Evolutionary conservation across 208 protist species (phyloP).

Genomic region (Acanthamoeba castellanii): DNA sequence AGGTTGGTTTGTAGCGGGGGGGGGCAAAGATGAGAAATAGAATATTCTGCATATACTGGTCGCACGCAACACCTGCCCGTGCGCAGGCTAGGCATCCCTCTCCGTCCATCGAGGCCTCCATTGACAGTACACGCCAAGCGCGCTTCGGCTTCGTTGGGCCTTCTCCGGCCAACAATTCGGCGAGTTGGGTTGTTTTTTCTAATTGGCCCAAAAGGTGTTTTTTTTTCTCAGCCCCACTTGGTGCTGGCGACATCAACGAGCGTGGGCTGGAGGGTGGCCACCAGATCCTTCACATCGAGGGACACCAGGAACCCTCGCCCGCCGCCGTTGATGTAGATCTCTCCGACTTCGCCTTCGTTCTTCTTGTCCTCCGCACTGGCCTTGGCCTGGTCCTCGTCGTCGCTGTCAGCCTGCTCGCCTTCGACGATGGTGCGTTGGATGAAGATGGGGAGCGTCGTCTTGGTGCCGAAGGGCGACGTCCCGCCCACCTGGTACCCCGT

Average conservation of each 20-base stretch:
- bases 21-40: too few relatives aligned
- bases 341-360: neutral
- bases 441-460: neutral
- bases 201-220: too few relatives aligned
- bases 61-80: neutral
- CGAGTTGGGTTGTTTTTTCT: too few relatives aligned
- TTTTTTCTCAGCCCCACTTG: neutral
- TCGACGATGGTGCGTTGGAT: conserved; percentile 37
- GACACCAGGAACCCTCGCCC: conserved; percentile 22
- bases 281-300: neutral
- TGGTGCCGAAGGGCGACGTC: conserved; percentile 28
- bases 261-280: neutral
- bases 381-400: neutral
- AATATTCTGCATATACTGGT: neutral
- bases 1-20: too few relatives aligned
- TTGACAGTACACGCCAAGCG: too few relatives aligned
- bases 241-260: conserved; percentile 9
- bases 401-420: neutral
- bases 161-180: too few relatives aligned
- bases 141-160: too few relatives aligned
- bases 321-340: conserved; percentile 55
- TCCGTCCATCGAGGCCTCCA: too few relatives aligned
- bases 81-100: neutral
- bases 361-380: neutral
- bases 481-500: conserved; percentile 48